Base-by-base conservation (phyloP, 164 flowering plant species). In the Pachysandra terminalis region DNA sequence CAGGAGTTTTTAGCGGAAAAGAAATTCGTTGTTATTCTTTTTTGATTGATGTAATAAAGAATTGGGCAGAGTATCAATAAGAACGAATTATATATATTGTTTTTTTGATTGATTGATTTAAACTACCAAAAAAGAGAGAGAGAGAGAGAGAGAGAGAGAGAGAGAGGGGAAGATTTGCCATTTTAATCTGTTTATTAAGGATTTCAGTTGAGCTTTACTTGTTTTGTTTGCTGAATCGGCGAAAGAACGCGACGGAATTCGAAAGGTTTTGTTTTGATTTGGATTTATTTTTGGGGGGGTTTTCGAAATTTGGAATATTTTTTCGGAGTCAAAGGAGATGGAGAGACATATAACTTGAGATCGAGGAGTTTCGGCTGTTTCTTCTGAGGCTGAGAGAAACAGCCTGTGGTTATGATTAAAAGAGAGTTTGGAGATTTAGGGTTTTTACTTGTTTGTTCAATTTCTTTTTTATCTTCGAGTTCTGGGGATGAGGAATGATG, bases 301-400 rank as follows among this genome's bases (percentile, higher is more conserved):
- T 27, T 69, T 40, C 22, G 25, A 48, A 51, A 14, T 26, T 60
- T 51, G n/a, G n/a, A n/a, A 52, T 23, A n/a, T 57, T 55, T 19
- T 27, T 53, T 28, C 23, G 40, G 27, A 8, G 54, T 2, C 22
- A 19, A 26, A 58, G 61, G 69, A 45, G 48, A 64, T 64, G 78
- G 67, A 55, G 66, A 68, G 12, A 48, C 23, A 64, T 35, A 65
- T 53, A 19, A 66, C 7, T 69, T 73, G 65, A 70, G 22, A 63
- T 37, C 41, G 17, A 24, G 32, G 51, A 49, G 14, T 60, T 54
- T 17, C 68, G 76, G 76, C 71, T 70, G 74, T 70, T 77, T 66
- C 76, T 71, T 66, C 56, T 41, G 48, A 62, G 73, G 40, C 48
- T 60, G 49, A 61, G 56, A 65, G 79, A 63, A 66, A 69, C 76